phyloP scores from a whole-genome alignment of 768 basidiomycete species.

The Mycena rebaudengoi region DNA sequence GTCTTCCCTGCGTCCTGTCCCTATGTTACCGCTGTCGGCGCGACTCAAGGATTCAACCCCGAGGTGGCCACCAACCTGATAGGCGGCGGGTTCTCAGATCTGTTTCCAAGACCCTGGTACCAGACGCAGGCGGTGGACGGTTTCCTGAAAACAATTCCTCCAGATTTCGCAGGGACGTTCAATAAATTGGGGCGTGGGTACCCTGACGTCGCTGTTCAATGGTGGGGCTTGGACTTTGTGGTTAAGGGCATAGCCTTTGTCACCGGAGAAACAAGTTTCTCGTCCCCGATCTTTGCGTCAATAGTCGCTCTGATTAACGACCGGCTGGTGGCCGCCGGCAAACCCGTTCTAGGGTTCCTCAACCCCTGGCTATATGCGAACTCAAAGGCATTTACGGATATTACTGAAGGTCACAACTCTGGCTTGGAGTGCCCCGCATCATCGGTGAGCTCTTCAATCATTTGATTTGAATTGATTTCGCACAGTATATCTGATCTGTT shows the following conservation, averaged over 20 bases:
- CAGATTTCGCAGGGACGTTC: constrained; percentile 13
- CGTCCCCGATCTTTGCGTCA: constrained; percentile 51
- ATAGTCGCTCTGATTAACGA: constrained; percentile 38
- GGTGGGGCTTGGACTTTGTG: background rate
- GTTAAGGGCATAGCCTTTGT: background rate
- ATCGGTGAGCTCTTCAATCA: constrained; percentile 1
- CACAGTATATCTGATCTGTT: constrained; percentile 2
- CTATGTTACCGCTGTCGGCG: constrained; percentile 18
- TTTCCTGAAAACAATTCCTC: constrained; percentile 33
- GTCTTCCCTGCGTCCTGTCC: constrained; percentile 55
- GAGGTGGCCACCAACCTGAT: background rate
- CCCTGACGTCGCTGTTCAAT: constrained; percentile 26
- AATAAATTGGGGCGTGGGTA: constrained; percentile 23
- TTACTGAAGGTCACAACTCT: constrained; percentile 1
- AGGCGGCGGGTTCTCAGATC: background rate
- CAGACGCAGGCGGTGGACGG: constrained; percentile 35
- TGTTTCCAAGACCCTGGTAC: constrained; percentile 36
- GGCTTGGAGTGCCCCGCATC: background rate
- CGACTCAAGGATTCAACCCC: background rate
- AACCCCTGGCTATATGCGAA: background rate
- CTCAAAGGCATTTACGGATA: background rate
- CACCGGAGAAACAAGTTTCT: constrained; percentile 51
- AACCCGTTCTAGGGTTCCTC: background rate
- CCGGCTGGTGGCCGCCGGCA: background rate
- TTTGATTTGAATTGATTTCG: background rate